Evolutionary conservation across 225 moss, liverwort and hornwort genomes (phyloP).

Genomic region (Straminergon stramineum): DNA sequence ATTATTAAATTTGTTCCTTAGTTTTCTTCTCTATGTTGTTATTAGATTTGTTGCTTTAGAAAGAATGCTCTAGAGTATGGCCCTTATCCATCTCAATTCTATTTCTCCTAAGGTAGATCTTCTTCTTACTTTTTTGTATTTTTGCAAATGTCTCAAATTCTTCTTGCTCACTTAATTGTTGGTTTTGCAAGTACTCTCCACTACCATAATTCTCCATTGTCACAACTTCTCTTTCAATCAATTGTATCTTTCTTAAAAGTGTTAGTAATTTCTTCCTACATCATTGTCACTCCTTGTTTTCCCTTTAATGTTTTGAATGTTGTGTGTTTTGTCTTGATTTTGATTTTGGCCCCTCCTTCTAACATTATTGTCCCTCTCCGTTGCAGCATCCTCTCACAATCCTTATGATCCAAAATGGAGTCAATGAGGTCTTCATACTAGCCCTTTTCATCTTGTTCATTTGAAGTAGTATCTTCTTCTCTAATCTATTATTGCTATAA

Average conservation of each 20-base stretch:
- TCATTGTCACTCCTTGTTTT: too few relatives aligned
- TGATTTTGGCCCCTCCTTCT: too few relatives aligned
- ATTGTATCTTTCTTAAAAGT: too few relatives aligned
- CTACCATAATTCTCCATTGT: too few relatives aligned
- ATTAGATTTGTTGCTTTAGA: too few relatives aligned
- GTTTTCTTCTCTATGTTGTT: too few relatives aligned
- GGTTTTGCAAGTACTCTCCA: accelerated
- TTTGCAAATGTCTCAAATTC: too few relatives aligned
- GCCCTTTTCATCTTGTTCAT: background rate
- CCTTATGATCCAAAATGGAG: background rate
- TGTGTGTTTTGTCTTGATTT: too few relatives aligned
- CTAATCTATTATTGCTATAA: accelerated
- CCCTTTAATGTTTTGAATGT: too few relatives aligned
- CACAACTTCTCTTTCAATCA: too few relatives aligned
- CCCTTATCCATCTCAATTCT: accelerated
- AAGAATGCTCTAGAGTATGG: accelerated
- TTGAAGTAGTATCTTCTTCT: accelerated
- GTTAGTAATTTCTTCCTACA: too few relatives aligned
- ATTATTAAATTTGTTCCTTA: accelerated
- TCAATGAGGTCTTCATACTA: background rate
- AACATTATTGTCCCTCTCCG: accelerated
- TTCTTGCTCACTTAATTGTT: too few relatives aligned
- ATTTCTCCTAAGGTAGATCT: background rate
- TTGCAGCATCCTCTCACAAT: accelerated
- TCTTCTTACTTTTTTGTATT: background rate